phyloP scores from a whole-genome alignment of 2,329 filamentous ascomycete species.

The Didymella arachidicola region DNA sequence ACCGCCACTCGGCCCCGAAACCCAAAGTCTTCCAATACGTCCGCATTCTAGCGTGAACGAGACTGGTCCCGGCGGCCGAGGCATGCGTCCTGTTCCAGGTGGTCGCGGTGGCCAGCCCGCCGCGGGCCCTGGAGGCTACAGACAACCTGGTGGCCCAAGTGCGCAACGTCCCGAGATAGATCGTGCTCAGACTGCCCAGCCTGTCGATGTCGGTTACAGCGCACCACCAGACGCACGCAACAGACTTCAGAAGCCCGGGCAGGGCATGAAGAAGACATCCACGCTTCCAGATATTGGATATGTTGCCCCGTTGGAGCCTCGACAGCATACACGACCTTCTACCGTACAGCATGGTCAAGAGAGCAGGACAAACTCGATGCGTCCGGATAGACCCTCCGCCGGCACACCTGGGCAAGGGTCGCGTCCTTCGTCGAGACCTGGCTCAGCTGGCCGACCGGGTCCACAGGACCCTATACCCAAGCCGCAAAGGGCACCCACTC shows the following conservation, averaged over 20 bases:
- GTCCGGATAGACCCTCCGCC: conserved; percentile 38
- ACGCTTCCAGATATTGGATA: conserved; percentile 50
- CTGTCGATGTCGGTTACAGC: conserved; percentile 53
- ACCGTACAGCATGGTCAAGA: conserved; percentile 47
- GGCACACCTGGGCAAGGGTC: conserved; percentile 28
- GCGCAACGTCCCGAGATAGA: conserved; percentile 46
- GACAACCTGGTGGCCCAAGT: conserved; percentile 50
- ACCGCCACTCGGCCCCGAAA: conserved; percentile 35
- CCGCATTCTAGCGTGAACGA: conserved; percentile 49
- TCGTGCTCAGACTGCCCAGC: conserved; percentile 52
- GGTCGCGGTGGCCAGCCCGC: conserved; percentile 42
- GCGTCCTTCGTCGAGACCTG: conserved; percentile 35
- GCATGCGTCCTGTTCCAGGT: conserved; percentile 38
- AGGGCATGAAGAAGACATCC: conserved; percentile 42
- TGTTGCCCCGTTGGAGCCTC: conserved; percentile 46
- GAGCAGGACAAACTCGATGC: conserved; percentile 36
- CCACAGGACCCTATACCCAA: conserved; percentile 37
- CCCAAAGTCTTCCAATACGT: conserved; percentile 45
- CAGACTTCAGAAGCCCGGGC: conserved; percentile 52
- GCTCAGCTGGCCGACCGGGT: conserved; percentile 42
- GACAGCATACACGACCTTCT: conserved; percentile 47
- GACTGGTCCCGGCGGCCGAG: conserved; percentile 44
- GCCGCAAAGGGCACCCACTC: conserved; percentile 31
- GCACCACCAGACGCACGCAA: conserved; percentile 55
- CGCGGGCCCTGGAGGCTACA: conserved; percentile 45